Base-by-base conservation (phyloP, 192 early-diverging fungal genomes). In the Dissophora ornata region DNA sequence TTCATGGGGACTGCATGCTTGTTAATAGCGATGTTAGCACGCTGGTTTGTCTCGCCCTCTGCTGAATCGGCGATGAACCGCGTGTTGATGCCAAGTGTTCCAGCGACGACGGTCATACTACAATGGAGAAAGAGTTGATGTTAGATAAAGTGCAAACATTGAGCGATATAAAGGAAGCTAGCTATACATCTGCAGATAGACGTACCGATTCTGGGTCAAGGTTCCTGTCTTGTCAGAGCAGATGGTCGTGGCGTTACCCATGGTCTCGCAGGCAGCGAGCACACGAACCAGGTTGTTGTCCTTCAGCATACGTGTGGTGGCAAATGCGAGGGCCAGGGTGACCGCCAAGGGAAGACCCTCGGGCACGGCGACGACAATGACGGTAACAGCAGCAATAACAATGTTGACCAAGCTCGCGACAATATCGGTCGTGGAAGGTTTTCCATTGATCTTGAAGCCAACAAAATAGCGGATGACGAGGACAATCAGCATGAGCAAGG, bases 161-260 rank as follows among this genome's bases (percentile, higher is more conserved):
- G 16, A n/a, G n/a, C n/a, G n/a, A n/a, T n/a, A n/a, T n/a, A n/a
- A n/a, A n/a, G n/a, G n/a, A n/a, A n/a, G n/a, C n/a, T n/a, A n/a
- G n/a, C n/a, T n/a, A n/a, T n/a, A n/a, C n/a, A n/a, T n/a, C n/a
- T n/a, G 51, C 44, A 51, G 18, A 34, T 25, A 29, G 1, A 55
- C 8, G n/a, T 77, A 77, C 73, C 73, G 73, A 87, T 99, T 99
- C 62, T 95, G 92, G 9, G 97, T 99, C 47, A 98, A 81, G 16
- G 97, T 99, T 41, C 97, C 97, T 1, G 97, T 99, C 81, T 99
- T 99, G 85, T 99, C 97, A 29, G 94, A 96, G 84, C 97, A 99
- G 41, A 99, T 90, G 6, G 97, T 97, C 22, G 96, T 99, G 26
- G 97, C 97, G 63, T 96, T 97, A 66, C 91, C 91, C 97, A 99